Evolutionary conservation across 192 early-diverging fungal genomes (phyloP).

Genomic region (Entomortierella lignicola): DNA sequence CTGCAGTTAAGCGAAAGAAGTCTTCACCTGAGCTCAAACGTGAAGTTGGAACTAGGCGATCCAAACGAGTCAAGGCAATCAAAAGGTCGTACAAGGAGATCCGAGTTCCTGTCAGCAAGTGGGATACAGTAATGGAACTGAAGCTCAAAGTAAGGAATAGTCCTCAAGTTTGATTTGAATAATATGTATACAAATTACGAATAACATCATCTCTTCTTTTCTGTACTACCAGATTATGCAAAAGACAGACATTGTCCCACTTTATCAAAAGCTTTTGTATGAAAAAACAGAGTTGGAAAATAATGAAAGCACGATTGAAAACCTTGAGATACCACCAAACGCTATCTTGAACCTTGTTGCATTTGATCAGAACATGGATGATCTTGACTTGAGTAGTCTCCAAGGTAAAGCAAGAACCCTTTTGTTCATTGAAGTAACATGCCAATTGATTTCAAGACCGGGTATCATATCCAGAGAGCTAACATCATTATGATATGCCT

Average conservation of each 20-base stretch:
- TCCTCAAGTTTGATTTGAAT: not conserved
- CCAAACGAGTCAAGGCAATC: conserved; percentile 14
- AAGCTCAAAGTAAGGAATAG: conserved; percentile 26
- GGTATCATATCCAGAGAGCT: not conserved
- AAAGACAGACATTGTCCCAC: conserved; percentile 33
- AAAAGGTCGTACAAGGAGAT: conserved; percentile 21
- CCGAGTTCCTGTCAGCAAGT: conserved; percentile 20
- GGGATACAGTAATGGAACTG: conserved; percentile 35
- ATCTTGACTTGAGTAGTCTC: conserved; percentile 3
- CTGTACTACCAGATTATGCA: conserved; percentile 33
- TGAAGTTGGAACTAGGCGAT: conserved; percentile 16
- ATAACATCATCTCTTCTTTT: too few relatives aligned
- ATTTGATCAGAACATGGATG: conserved; percentile 38
- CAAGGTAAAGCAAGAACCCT: conserved; percentile 20
- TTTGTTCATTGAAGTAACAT: not conserved
- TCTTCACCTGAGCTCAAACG: not conserved
- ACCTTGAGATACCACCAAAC: conserved; percentile 34
- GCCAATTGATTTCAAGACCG: not conserved
- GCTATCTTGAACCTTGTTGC: conserved; percentile 29
- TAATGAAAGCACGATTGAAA: conserved; percentile 37
- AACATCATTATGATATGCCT: too few relatives aligned
- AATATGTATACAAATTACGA: too few relatives aligned
- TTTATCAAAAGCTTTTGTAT: conserved; percentile 44
- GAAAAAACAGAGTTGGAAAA: conserved; percentile 29
- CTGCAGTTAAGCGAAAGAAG: conserved; percentile 4